Evolutionary conservation across 352 stramenopile species (phyloP), one percentile per base, ranked within the genome.

Genomic region (Elongisporangium anandrum): DNA sequence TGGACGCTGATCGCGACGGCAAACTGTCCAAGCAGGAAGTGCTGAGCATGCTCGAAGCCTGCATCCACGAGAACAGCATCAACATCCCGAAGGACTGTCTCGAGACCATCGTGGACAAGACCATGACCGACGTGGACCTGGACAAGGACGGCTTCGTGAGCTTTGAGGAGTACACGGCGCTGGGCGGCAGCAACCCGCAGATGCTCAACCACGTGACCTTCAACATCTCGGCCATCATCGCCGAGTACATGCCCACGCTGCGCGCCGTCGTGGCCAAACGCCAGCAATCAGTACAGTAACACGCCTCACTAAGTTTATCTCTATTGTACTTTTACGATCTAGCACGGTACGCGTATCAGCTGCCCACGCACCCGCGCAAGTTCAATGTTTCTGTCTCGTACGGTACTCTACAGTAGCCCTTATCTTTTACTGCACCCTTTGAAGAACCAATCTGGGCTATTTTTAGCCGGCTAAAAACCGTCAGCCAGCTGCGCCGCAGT

Each of bases 191-290:
- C 53, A 90, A 85, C 55, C 72, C 85, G 58, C 75, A 88, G 55
- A 93, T 89, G 81, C 72, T 91, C 55, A 87, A 85, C 63, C 84
- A 91, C 64, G 72, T 93, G 48, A 90, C 81, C 34, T 85, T 93
- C 72, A 93, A 91, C 65, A 76, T 93, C 26, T 88, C 81, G 38
- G 75, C 62, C 45, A 80, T 92, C 59, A 85, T 88, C 59, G 67
- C 70, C 55, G 81, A 90, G 60, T 91, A 87, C 67, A 88, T 91
- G 79, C 79, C 79, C 10, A 72, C 79, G 45, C 68, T 91, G 50
- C 77, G 77, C 54, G 70, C 77, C n/a, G 63, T 87, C 41, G 24
- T 73, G 19, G 69, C 79, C 3, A 39, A 52, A 45, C 34, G 34
- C 10, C 34, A 45, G 13, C 10, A 9, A 2, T 9, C 10, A 45